Evolutionary conservation across 179 eudicot species (phyloP).

Genomic region (Pouteria campechiana): DNA sequence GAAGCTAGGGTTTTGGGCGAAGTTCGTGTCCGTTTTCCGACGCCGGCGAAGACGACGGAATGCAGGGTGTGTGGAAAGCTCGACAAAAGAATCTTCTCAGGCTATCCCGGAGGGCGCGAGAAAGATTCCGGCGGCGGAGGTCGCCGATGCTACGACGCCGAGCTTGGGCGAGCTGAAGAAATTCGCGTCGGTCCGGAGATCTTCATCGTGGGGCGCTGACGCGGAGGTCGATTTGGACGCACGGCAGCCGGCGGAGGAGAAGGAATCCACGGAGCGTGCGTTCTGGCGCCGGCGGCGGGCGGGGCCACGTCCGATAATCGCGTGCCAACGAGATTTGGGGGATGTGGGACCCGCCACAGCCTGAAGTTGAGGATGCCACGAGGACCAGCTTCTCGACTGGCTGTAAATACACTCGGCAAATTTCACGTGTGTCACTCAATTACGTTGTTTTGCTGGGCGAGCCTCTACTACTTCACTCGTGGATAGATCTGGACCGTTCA

Average conservation of each 20-base stretch:
- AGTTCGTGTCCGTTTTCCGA: conserved; percentile 31
- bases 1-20: conserved; percentile 26
- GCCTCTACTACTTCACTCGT: no score
- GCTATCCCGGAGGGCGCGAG: conserved; percentile 9
- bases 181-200: conserved; percentile 67
- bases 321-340: no score
- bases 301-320: conserved; percentile 4
- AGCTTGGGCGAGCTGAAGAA: conserved; percentile 50
- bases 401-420: no score
- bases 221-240: conserved; percentile 9
- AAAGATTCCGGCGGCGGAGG: conserved; percentile 4
- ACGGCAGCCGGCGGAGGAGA: conserved; percentile 13
- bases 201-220: conserved; percentile 35
- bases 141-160: conserved; percentile 24
- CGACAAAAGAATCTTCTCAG: conserved; percentile 11
- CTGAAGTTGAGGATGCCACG: no score
- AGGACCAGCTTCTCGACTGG: no score
- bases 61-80: conserved; percentile 2
- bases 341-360: no score
- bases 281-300: conserved; percentile 12
- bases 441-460: no score
- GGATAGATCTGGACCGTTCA: no score
- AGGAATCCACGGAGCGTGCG: no score
- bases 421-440: no score
- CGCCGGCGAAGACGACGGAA: background rate